Evolutionary conservation across 192 early-diverging fungal species (phyloP).

Genomic region (Pilaira anomala): DNA sequence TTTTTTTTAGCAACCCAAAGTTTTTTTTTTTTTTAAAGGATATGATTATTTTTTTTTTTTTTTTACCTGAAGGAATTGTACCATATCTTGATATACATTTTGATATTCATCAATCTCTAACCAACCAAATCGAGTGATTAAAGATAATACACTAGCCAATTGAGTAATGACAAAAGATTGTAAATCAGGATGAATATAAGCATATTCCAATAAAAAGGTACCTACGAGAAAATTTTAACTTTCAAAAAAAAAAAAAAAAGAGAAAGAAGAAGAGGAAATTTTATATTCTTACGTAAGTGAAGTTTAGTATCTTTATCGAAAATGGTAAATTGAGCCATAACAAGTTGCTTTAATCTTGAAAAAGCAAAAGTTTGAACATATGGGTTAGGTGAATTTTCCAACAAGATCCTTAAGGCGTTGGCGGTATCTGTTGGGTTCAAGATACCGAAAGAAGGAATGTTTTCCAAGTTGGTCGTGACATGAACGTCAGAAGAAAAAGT

Average conservation of each 20-base stretch:
- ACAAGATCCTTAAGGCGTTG: slow-evolving; percentile 47
- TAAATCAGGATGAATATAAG: slow-evolving; percentile 52
- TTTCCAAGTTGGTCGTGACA: background rate
- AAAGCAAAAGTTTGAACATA: slow-evolving; percentile 65
- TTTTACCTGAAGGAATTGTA: slow-evolving; percentile 53
- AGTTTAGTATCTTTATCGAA: slow-evolving; percentile 29
- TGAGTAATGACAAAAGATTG: slow-evolving; percentile 55
- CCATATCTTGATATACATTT: slow-evolving; percentile 48
- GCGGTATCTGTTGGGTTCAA: slow-evolving; percentile 55
- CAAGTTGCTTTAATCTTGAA: slow-evolving; percentile 53
- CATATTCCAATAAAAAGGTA: slow-evolving; percentile 59
- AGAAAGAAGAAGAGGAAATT: too few relatives aligned
- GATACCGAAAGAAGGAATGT: slow-evolving; percentile 29
- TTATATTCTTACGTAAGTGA: slow-evolving; percentile 25
- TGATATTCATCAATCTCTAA: slow-evolving; percentile 68
- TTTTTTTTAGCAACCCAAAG: background rate
- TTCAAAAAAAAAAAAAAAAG: background rate
- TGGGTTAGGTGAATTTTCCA: slow-evolving; percentile 58
- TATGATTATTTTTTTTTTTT: background rate
- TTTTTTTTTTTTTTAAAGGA: background rate
- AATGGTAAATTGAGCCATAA: slow-evolving; percentile 39
- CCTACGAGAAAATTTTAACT: slow-evolving; percentile 29
- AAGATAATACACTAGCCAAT: slow-evolving; percentile 57
- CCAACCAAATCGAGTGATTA: slow-evolving; percentile 73
- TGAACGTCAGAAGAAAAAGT: slow-evolving; percentile 35